Evolutionary conservation across 768 basidiomycete genomes (phyloP).

Genomic region (Mycena haematopus): DNA sequence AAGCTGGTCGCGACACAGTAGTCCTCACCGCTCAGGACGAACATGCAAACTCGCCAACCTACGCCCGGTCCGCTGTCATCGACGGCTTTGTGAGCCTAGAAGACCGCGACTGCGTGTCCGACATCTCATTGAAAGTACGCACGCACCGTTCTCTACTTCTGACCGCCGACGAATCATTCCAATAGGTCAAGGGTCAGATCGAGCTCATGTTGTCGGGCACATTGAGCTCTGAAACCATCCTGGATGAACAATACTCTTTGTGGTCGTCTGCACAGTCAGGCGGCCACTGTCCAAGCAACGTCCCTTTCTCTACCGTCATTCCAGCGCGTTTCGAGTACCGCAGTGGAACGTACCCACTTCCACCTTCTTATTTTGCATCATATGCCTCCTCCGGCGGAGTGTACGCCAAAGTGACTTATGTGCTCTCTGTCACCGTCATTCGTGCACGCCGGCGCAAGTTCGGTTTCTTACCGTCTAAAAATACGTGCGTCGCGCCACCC

Average conservation of each 20-base stretch:
- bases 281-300: conserved; percentile 35
- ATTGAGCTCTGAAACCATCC: conserved; percentile 38
- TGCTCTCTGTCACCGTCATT: conserved; percentile 5
- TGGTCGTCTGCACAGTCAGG: conserved; percentile 37
- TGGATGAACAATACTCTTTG: conserved; percentile 40
- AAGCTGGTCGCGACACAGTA: conserved; percentile 47
- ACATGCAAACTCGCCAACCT: conserved; percentile 45
- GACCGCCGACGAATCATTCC: not conserved
- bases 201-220: conserved; percentile 44
- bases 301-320: conserved; percentile 51
- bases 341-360: conserved; percentile 43
- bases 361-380: conserved; percentile 51
- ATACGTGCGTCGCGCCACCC: conserved; percentile 3
- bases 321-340: conserved; percentile 53
- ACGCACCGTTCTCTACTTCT: not conserved
- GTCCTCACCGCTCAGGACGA: conserved; percentile 56
- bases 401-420: conserved; percentile 30
- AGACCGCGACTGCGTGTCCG: conserved; percentile 41
- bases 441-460: conserved; percentile 6
- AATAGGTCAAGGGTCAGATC: conserved; percentile 50
- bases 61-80: conserved; percentile 49
- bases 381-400: conserved; percentile 43
- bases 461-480: not conserved
- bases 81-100: conserved; percentile 53
- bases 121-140: conserved; percentile 52